A percentile compares a stretch with the other conserved stretches of the same genome.
Conservation (phyloP, 192 early-diverging fungal genomes). For the Coemansia sp. region DNA sequence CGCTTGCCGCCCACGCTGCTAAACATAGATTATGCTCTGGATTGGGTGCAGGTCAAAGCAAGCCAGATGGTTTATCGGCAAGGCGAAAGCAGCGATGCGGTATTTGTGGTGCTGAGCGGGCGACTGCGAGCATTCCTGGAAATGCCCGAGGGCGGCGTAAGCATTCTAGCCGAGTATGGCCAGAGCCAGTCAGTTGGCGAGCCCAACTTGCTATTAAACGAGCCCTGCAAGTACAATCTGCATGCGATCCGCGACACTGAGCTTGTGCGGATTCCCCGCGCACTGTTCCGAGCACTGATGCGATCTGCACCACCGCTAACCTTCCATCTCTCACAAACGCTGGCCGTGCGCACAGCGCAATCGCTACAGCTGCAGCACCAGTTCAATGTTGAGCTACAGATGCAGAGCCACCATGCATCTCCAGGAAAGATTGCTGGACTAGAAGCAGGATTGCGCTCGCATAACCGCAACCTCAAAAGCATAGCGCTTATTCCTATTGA, state of each 20-base stretch:
- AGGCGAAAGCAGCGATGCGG: slow-evolving; percentile 81
- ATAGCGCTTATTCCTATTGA: slow-evolving; percentile 90
- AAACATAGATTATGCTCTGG: slow-evolving; percentile 80
- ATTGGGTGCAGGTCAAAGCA: slow-evolving; percentile 93
- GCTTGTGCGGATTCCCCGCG: slow-evolving; percentile 91
- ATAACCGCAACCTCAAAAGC: slow-evolving; percentile 94
- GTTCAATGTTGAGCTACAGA: background rate
- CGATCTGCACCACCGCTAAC: slow-evolving; percentile 86
- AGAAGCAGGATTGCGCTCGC: slow-evolving; percentile 59
- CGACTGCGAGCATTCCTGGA: slow-evolving; percentile 85
- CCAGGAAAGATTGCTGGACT: background rate
- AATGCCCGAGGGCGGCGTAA: slow-evolving; percentile 61
- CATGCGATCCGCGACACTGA: slow-evolving; percentile 98
- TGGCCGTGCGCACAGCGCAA: slow-evolving; percentile 70
- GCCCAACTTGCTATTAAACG: slow-evolving; percentile 78
- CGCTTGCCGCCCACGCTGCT: slow-evolving; percentile 78
- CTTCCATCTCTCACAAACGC: slow-evolving; percentile 83
- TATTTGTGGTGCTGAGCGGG: slow-evolving; percentile 91
- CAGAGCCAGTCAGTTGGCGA: slow-evolving; percentile 96
- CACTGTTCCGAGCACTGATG: slow-evolving; percentile 90
- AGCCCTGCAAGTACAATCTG: slow-evolving; percentile 74
- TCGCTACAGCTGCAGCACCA: slow-evolving; percentile 44
- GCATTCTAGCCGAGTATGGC: slow-evolving; percentile 89
- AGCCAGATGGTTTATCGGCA: slow-evolving; percentile 90
- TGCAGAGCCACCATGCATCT: background rate